A percentile compares a stretch with the other conserved stretches of the same genome.
phyloP scores from a whole-genome alignment of 495 filamentous ascomycete genomes.

The Bathelium albidoporum region DNA sequence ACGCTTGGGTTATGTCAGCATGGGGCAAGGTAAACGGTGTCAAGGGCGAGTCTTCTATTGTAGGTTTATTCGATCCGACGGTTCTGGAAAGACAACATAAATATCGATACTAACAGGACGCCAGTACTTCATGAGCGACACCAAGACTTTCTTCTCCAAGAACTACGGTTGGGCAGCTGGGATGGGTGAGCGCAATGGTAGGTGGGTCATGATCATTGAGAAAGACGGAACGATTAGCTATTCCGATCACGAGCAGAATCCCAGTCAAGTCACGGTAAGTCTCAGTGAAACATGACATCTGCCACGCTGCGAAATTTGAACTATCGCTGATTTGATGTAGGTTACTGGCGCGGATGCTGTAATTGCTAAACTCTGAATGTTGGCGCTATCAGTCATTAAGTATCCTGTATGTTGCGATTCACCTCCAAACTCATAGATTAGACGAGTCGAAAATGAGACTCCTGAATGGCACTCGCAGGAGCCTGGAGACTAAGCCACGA shows the following conservation, averaged over 20 bases:
- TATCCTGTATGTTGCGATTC: neutral
- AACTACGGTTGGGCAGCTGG: conserved; percentile 71
- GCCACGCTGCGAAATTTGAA: neutral
- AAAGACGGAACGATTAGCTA: conserved; percentile 76
- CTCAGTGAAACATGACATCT: neutral
- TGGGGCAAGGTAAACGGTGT: conserved; percentile 92
- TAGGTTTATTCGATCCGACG: too few species aligned
- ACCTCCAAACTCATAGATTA: neutral
- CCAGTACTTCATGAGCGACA: conserved; percentile 80
- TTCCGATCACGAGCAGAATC: conserved; percentile 63
- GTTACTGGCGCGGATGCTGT: conserved; percentile 23
- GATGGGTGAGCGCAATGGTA: conserved; percentile 56
- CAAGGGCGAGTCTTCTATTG: conserved; percentile 58
- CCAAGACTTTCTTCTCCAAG: conserved; percentile 66
- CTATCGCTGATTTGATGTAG: conserved; percentile 7
- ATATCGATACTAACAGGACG: neutral
- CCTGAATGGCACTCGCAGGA: neutral
- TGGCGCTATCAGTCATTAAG: neutral
- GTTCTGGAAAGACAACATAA: too few species aligned
- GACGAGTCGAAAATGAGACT: neutral
- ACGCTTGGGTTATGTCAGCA: conserved; percentile 85
- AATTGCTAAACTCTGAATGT: conserved; percentile 21
- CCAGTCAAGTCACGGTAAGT: conserved; percentile 54
- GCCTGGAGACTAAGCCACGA: too few species aligned
- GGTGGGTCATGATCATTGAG: conserved; percentile 82